Evolutionary conservation across 1,284 basidiomycete species (phyloP).

Genomic region (Sporisorium exsertum): DNA sequence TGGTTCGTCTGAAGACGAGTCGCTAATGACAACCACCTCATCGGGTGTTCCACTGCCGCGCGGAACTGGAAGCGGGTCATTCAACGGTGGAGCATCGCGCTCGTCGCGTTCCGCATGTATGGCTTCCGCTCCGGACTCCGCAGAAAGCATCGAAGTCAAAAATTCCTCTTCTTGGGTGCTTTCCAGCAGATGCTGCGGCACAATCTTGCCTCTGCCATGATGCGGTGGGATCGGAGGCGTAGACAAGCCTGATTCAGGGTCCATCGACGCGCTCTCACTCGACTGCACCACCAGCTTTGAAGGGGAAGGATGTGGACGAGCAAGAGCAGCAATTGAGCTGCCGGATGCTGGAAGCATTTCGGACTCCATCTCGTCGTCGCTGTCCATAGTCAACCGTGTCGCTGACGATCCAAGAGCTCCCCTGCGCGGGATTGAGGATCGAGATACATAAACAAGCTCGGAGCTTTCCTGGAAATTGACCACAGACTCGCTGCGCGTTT

Average conservation of each 20-base stretch:
- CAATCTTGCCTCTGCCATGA: conserved; percentile 1
- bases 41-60: neutral
- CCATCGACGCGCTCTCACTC: neutral
- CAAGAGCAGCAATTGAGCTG: conserved; percentile 6
- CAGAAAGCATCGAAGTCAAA: conserved; percentile 4
- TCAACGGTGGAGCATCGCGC: neutral
- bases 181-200: conserved; percentile 6
- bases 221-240: conserved; percentile 12
- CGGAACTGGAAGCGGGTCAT: neutral
- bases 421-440: conserved; percentile 15
- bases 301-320: conserved; percentile 14
- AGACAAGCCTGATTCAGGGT: conserved; percentile 5
- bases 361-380: conserved; percentile 19
- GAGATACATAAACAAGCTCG: conserved; percentile 6
- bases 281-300: conserved; percentile 21
- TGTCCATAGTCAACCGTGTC: conserved; percentile 13
- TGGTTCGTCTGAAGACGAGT: conserved; percentile 11
- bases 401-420: conserved; percentile 19
- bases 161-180: conserved; percentile 32
- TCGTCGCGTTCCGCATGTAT: neutral
- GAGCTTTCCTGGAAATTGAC: neutral
- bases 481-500: conserved; percentile 11
- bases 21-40: conserved; percentile 19
- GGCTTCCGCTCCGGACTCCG: conserved; percentile 2
- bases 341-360: conserved; percentile 12